Evolutionary conservation across 1,284 basidiomycete species (phyloP).

Genomic region (Ganoderma lucidum): DNA sequence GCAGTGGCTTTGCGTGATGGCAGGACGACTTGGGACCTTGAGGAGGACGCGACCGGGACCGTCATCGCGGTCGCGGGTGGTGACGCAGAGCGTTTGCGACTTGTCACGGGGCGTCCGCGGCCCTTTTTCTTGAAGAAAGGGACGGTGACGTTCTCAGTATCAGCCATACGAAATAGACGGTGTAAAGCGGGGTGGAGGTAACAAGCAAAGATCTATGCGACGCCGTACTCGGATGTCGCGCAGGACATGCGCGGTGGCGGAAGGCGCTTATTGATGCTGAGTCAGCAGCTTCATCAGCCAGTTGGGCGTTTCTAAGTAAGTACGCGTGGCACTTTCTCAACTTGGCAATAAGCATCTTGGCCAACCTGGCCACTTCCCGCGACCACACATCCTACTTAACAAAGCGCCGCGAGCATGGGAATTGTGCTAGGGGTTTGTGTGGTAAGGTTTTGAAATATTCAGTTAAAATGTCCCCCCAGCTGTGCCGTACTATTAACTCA

Average conservation of each 20-base stretch:
- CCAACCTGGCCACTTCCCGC: background rate
- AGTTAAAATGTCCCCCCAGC: slow-evolving; percentile 2
- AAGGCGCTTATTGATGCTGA: slow-evolving; percentile 21
- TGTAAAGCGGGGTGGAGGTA: background rate
- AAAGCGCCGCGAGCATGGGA: background rate
- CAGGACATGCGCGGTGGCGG: slow-evolving; percentile 14
- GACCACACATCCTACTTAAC: background rate
- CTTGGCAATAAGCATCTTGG: background rate
- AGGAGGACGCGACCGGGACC: slow-evolving; percentile 45
- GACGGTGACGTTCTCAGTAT: slow-evolving; percentile 57
- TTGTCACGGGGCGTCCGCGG: slow-evolving; percentile 74
- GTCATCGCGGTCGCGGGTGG: slow-evolving; percentile 51
- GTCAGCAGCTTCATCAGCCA: slow-evolving; percentile 26
- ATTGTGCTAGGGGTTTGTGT: background rate
- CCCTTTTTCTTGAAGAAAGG: slow-evolving; percentile 93
- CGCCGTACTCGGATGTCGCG: background rate
- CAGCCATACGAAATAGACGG: slow-evolving; percentile 41
- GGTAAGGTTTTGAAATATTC: slow-evolving; percentile 10
- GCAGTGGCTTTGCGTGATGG: slow-evolving; percentile 72
- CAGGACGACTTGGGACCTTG: slow-evolving; percentile 76
- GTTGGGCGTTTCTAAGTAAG: no score
- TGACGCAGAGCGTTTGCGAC: slow-evolving; percentile 75
- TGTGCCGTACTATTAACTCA: background rate
- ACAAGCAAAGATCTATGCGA: background rate
- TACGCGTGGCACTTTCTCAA: background rate